Evolutionary conservation across 352 stramenopile genomes (phyloP), one percentile per base, ranked within the genome.

Genomic region (Plasmopara viticola): DNA sequence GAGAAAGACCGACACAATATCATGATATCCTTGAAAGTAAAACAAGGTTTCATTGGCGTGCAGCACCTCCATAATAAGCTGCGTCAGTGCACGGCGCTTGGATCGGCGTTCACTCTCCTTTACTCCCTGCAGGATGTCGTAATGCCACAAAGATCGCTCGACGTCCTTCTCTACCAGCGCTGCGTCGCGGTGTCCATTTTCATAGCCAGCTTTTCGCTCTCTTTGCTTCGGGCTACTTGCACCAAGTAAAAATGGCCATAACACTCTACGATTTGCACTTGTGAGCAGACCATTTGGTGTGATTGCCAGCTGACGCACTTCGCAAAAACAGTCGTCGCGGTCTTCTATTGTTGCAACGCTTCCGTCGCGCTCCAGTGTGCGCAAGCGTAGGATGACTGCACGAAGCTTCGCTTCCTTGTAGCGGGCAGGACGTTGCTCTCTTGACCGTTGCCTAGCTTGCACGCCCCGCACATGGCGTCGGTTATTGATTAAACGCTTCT

Each of bases 21-120:
- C 94, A 64, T 98, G 92, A 65, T 94, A 98, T 29, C 94, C 94
- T 79, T 94, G 84, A 45, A 87, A 93, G 64, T 94, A 94, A 48
- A 86, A 82, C 38, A 91, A 49, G 17, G 82, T 66, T 7, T 62
- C 34, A 46, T 90, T 72, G 13, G 60, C 35, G 12, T 56, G 41
- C 25, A 91, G 58, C 39, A 86, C 70, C 9, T 53, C 53, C 20
- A 81, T 44, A 45, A 90, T 90, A n/a, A 86, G 51, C 20, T 78
- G 68, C 14, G 70, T 82, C 41, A 91, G 71, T 30, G 72, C 70
- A 18, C 64, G 62, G 6, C 79, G 72, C 61, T 90, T 91, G 12
- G 42, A 41, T 10, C 68, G 68, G 5, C 82, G 75, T 39, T 90
- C 83, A n/a, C 65, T 70, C 56, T 85, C 78, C 6, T 81, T 72